Evolutionary conservation across 2,329 filamentous ascomycete species (phyloP).

Genomic region (Gliomastix tumulicola): DNA sequence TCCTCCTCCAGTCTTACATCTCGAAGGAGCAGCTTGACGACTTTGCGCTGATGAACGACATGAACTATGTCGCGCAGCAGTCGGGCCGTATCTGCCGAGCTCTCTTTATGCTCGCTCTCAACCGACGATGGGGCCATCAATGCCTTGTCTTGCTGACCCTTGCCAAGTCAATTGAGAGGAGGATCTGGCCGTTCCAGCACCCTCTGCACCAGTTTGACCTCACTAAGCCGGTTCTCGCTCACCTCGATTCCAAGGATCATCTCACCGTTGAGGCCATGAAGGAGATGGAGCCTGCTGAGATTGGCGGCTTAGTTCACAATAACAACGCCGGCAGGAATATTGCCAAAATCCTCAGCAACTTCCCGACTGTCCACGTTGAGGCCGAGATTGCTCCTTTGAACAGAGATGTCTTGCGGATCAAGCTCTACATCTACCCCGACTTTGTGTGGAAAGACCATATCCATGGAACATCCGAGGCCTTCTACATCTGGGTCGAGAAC

Average conservation of each 20-base stretch:
- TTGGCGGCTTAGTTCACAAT: slow-evolving; percentile 88
- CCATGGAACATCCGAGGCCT: slow-evolving; percentile 91
- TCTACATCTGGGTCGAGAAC: slow-evolving; percentile 99
- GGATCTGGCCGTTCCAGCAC: slow-evolving; percentile 91
- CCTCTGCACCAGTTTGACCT: slow-evolving; percentile 94
- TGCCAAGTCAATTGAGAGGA: slow-evolving; percentile 95
- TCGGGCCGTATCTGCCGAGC: slow-evolving; percentile 90
- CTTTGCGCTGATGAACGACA: slow-evolving; percentile 87
- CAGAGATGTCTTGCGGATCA: slow-evolving; percentile 87
- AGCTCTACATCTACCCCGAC: slow-evolving; percentile 77
- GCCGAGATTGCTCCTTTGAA: slow-evolving; percentile 94
- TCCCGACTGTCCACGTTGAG: slow-evolving; percentile 85
- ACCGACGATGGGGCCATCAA: slow-evolving; percentile 91
- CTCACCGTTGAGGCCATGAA: slow-evolving; percentile 75
- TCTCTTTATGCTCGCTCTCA: slow-evolving; percentile 94
- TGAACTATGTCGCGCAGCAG: slow-evolving; percentile 93
- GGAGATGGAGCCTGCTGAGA: slow-evolving; percentile 90
- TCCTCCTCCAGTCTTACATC: slow-evolving; percentile 89
- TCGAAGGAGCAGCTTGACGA: slow-evolving; percentile 83
- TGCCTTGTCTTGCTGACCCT: slow-evolving; percentile 85
- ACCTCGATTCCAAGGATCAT: slow-evolving; percentile 74
- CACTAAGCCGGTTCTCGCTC: slow-evolving; percentile 72
- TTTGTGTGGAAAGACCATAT: slow-evolving; percentile 93
- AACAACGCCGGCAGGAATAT: slow-evolving; percentile 79
- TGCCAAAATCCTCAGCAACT: slow-evolving; percentile 75